These are phyloP conservation scores for Ascochyta koolunga DNA, from an alignment of 2,329 filamentous ascomycete species.

Conservation along the genomic window DNA sequence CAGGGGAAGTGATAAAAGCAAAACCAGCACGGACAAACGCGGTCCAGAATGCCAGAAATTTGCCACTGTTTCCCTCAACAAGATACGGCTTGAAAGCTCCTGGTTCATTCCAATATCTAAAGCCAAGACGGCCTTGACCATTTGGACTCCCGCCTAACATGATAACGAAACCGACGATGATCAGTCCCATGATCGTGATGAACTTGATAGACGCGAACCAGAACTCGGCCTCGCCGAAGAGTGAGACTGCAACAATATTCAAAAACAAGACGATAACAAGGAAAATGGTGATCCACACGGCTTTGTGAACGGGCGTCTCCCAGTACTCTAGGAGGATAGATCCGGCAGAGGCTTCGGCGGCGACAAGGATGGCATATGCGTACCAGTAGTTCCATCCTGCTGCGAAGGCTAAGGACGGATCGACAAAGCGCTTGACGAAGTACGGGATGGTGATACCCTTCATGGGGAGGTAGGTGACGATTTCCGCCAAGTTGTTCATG, in stretches of 20 bases:
- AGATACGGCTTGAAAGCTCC: conserved; percentile 57
- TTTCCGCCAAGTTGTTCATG: conserved; percentile 51
- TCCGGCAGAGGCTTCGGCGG: conserved; percentile 44
- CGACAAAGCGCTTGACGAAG: conserved; percentile 53
- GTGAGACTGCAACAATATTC: conserved; percentile 44
- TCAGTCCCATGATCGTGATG: conserved; percentile 44
- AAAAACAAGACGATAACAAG: conserved; percentile 43
- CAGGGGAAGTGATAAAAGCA: conserved; percentile 48
- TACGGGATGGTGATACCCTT: conserved; percentile 47
- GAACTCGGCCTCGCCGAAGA: conserved; percentile 58
- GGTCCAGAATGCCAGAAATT: conserved; percentile 65
- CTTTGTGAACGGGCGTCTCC: conserved; percentile 39
- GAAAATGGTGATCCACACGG: conserved; percentile 47
- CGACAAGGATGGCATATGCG: conserved; percentile 44
- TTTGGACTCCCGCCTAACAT: conserved; percentile 46
- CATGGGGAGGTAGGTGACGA: conserved; percentile 50
- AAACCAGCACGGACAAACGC: conserved; percentile 61
- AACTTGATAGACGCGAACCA: conserved; percentile 60
- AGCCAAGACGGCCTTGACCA: conserved; percentile 55
- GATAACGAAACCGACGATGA: conserved; percentile 45
- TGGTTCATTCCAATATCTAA: conserved; percentile 71
- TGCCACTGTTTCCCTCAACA: conserved; percentile 63
- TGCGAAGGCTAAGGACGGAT: conserved; percentile 51
- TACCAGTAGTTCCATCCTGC: conserved; percentile 43
- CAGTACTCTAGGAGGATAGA: conserved; percentile 46